These are phyloP conservation scores for Alternaria gansuensis DNA, from an alignment of 2,329 filamentous ascomycete genomes.

Conservation along the genomic window DNA sequence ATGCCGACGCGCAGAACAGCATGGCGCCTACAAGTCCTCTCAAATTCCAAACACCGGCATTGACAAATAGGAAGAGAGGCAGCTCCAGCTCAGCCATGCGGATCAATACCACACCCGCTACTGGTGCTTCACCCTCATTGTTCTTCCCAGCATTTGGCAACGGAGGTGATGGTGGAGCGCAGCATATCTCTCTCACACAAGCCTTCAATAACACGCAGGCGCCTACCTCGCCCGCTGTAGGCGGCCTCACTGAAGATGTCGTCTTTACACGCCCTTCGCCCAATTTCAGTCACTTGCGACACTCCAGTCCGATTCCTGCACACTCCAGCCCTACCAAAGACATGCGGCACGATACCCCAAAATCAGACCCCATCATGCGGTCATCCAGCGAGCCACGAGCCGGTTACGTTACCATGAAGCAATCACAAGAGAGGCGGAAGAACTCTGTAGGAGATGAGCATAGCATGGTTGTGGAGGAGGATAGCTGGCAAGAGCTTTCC, in stretches of 20 bases:
- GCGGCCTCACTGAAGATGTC: constrained; percentile 54
- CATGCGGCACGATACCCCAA: constrained; percentile 27
- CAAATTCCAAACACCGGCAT: constrained; percentile 55
- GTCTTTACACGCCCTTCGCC: constrained; percentile 58
- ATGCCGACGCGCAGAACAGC: constrained; percentile 26
- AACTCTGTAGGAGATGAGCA: constrained; percentile 28
- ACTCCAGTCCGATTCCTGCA: constrained; percentile 50
- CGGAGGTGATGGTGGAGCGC: constrained; percentile 30
- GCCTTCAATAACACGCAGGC: constrained; percentile 58
- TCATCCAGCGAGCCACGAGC: constrained; percentile 55
- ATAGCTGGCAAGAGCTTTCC: constrained; percentile 46
- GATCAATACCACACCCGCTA: constrained; percentile 55
- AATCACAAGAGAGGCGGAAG: constrained; percentile 55
- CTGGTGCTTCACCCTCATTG: constrained; percentile 45
- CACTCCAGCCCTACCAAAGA: constrained; percentile 54
- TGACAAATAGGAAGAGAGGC: constrained; percentile 53
- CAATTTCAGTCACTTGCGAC: constrained; percentile 48
- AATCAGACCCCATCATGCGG: constrained; percentile 36
- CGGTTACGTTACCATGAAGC: constrained; percentile 56
- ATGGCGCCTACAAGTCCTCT: constrained; percentile 44
- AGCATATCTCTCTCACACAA: constrained; percentile 56
- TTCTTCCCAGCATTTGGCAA: constrained; percentile 46
- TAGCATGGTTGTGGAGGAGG: constrained; percentile 28
- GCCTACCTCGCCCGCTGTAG: constrained; percentile 55
- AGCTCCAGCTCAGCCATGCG: constrained; percentile 51